These are phyloP conservation scores for Terfezia boudieri DNA, from an alignment of 495 filamentous ascomycete species.

Conservation along the genomic window DNA sequence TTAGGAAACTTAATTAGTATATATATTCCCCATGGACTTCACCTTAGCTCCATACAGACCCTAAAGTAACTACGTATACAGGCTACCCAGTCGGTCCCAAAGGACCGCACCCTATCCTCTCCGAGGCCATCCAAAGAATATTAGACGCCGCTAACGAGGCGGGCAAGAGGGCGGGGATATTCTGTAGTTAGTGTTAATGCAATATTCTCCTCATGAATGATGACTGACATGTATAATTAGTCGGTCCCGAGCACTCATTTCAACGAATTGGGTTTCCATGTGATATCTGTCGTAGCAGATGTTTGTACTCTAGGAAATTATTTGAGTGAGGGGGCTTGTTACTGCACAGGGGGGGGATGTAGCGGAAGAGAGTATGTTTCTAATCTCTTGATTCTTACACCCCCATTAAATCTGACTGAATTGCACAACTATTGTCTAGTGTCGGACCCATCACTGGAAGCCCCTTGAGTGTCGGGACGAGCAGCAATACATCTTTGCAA, in stretches of 20 bases:
- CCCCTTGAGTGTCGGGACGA: too few species aligned
- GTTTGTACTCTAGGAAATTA: conserved; percentile 1
- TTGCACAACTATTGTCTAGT: too few species aligned
- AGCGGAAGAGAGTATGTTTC: conserved; percentile 69
- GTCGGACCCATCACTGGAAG: too few species aligned
- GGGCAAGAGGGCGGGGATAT: conserved; percentile 61
- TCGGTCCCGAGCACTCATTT: conserved; percentile 37
- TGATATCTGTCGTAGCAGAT: conserved; percentile 47
- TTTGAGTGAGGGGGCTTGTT: neutral
- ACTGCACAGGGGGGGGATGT: neutral
- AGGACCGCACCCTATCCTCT: conserved; percentile 39
- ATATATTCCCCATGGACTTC: conserved; percentile 18
- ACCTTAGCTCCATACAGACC: too few species aligned
- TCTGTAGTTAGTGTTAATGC: conserved; percentile 24
- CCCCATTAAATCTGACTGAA: too few species aligned
- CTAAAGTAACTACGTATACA: conserved; percentile 21
- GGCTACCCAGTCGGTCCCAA: conserved; percentile 43
- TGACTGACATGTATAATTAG: conserved; percentile 17
- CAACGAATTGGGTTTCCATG: conserved; percentile 49
- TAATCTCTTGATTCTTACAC: too few species aligned
- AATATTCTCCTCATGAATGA: neutral
- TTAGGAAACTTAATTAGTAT: conserved; percentile 32
- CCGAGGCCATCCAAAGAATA: conserved; percentile 43
- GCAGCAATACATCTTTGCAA: too few species aligned
- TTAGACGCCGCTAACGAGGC: conserved; percentile 36